These are phyloP conservation scores for Elaphomyces granulatus DNA, from an alignment of 495 filamentous ascomycete genomes.

Conservation along the genomic window DNA sequence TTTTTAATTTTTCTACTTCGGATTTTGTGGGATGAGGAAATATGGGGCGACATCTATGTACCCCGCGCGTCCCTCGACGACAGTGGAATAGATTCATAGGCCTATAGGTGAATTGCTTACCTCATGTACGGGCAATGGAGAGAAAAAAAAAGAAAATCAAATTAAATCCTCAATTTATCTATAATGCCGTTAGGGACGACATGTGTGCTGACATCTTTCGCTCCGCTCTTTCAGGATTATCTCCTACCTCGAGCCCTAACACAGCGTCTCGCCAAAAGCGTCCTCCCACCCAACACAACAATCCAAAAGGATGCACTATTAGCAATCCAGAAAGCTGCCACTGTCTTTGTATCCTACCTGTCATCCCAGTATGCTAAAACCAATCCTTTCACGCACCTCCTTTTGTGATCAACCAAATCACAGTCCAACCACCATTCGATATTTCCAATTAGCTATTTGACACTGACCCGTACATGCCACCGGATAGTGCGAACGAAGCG, in stretches of 20 bases:
- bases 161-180: too few species aligned
- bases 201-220: too few species aligned
- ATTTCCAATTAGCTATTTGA: too few species aligned
- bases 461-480: too few species aligned
- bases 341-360: constrained; percentile 86
- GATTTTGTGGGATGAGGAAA: neutral
- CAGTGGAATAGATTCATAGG: too few species aligned
- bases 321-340: constrained; percentile 84
- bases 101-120: too few species aligned
- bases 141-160: neutral
- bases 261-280: constrained; percentile 81
- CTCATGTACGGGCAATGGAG: constrained; percentile 1
- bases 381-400: too few species aligned
- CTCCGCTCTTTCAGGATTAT: too few species aligned
- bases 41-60: neutral
- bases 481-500: constrained; percentile 70
- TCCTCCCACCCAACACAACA: constrained; percentile 90
- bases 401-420: too few species aligned
- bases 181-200: too few species aligned
- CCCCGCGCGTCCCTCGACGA: too few species aligned
- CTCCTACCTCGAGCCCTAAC: constrained; percentile 89
- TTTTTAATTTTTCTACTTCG: neutral
- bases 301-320: constrained; percentile 87
- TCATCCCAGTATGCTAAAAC: constrained; percentile 54
- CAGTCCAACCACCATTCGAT: too few species aligned